Evolutionary conservation across 805 yeast genomes (phyloP), one percentile per base, ranked within the genome.

Genomic region (Kodamaea hsintzibuensis): DNA sequence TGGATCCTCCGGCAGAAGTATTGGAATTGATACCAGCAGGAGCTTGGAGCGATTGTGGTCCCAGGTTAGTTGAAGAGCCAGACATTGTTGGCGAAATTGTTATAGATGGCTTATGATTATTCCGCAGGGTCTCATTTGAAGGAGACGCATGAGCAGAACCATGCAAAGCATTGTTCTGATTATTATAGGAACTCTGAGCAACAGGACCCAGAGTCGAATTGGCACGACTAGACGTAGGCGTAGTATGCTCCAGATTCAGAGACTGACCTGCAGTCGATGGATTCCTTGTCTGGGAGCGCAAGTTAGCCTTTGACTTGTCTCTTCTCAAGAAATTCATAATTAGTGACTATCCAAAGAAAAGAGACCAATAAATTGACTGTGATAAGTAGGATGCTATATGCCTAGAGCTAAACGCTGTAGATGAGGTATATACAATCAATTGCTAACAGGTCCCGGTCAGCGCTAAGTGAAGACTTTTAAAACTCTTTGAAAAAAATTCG

Each of bases 251-350:
- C 42, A 40, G 44, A 40, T 40, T 40, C 44, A 40, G 22, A 40
- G 42, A 48, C 51, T 48, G 51, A 14, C 51, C 47, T 5, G 54
- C 52, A 38, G 56, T n/a, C 42, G 50, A 18, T 37, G 52, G 51
- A 16, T 40, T 40, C 51, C 52, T 40, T 18, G 42, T 22, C 33
- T 46, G 40, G 25, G 44, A 12, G 25, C 44, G 46, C 52, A 57
- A 25, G 49, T 59, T 60, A 45, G 55, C 47, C 50, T 55, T 59
- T 44, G 67, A 57, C 56, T 62, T 64, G 57, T 66, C 69, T 43
- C 64, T 51, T 57, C 66, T 60, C 50, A 66, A 62, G 50, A 66
- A 66, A 46, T 65, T 65, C 69, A 66, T 65, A 43, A 14, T 25
- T 22, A 7, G 33, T 37, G 17, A 30, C 6, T 30, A 30, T 8